These are phyloP conservation scores for Populus davidiana DNA, from an alignment of 345 rosid genomes.

Conservation along the genomic window DNA sequence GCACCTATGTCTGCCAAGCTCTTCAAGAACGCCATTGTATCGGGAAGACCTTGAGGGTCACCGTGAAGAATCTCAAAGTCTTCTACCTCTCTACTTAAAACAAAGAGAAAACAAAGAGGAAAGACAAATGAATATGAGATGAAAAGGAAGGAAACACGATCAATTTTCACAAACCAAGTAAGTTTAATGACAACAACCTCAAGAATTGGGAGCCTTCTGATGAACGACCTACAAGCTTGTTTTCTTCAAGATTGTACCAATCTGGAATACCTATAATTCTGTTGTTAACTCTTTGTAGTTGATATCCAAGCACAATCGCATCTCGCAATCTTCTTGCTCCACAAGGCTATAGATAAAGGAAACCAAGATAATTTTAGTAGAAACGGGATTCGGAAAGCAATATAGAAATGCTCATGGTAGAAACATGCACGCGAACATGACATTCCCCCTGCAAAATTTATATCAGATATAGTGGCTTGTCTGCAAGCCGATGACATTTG, in stretches of 20 bases:
- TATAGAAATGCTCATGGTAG: no score
- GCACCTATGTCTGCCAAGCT: constrained; percentile 69
- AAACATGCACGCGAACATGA: no score
- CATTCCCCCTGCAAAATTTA: no score
- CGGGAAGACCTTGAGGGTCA: constrained; percentile 76
- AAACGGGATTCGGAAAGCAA: no score
- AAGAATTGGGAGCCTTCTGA: constrained; percentile 43
- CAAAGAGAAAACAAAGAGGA: no score
- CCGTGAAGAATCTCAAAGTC: constrained; percentile 96
- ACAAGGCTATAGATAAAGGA: constrained; percentile 52
- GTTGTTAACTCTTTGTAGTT: constrained; percentile 87
- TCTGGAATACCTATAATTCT: constrained; percentile 91
- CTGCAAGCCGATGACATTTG: no score
- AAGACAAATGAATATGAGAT: no score
- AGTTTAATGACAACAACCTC: constrained; percentile 68
- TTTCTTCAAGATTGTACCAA: constrained; percentile 51
- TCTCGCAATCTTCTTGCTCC: constrained; percentile 98
- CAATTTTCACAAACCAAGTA: constrained; percentile 48
- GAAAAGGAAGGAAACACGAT: constrained; percentile 20
- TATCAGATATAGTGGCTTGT: no score
- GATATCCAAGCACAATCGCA: constrained; percentile 95
- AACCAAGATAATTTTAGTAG: not conserved
- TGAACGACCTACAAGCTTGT: no score
- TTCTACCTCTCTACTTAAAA: constrained; percentile 38
- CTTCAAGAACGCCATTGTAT: constrained; percentile 71